phyloP scores from a whole-genome alignment of 352 stramenopile species.

The Thalassiosira allenii region DNA sequence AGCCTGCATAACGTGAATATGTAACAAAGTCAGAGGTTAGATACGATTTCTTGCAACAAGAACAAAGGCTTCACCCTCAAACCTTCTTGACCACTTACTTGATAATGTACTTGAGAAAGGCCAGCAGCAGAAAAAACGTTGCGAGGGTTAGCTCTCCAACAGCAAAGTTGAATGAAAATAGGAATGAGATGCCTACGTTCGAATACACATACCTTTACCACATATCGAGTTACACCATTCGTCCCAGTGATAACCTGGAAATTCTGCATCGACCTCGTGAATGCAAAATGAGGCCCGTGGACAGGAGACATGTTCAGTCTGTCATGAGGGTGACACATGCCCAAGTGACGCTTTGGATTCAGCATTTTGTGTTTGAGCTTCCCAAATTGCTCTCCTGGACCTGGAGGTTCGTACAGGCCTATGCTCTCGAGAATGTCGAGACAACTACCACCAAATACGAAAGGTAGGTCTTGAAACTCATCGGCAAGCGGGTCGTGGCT shows the following conservation, averaged over 20 bases:
- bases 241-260: conserved; percentile 34
- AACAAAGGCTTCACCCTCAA: no score
- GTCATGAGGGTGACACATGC: conserved; percentile 18
- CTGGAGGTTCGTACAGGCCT: conserved; percentile 16
- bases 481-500: conserved; percentile 7
- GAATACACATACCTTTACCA: no score
- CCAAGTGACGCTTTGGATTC: conserved; percentile 36
- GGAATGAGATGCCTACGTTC: no score
- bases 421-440: conserved; percentile 1
- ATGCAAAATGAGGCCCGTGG: conserved; percentile 29
- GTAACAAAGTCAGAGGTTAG: no score
- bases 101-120: conserved; percentile 37
- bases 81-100: conserved; percentile 38
- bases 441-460: conserved; percentile 14
- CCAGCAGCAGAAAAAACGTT: no score
- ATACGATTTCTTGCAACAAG: no score
- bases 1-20: no score
- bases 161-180: no score
- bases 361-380: not conserved
- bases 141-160: no score
- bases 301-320: conserved; percentile 37
- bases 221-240: conserved; percentile 29
- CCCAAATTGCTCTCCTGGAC: not conserved
- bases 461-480: conserved; percentile 9
- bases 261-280: conserved; percentile 38